Base-by-base conservation (phyloP, 805 yeast species). In the Zygosaccharomyces bailii region DNA sequence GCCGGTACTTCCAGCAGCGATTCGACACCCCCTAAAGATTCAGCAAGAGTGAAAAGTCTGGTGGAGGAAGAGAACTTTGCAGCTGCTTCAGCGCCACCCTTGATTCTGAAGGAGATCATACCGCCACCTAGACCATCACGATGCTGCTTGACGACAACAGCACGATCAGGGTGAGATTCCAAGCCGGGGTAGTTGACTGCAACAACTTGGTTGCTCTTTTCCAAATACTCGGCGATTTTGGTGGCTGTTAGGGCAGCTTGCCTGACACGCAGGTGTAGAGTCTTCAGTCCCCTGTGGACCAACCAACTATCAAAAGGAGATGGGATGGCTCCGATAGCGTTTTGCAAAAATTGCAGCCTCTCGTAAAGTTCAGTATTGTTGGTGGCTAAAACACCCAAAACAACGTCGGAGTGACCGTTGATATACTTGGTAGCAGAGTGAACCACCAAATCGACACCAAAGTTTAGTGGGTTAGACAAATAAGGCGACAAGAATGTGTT, bases 401-500 rank as follows among this genome's bases (percentile, higher is more conserved):
- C 93, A 17, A 87, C 95, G 62, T 87, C 96, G 19, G 95, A 85
- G 71, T 87, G 96, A 53, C 96, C 96, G 61, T 86, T 87, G 69
- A 87, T 81, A 73, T 85, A 88, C 69, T 87, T 87, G 60, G 96
- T 86, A 50, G 86, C 95, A 13, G 93, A 84, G 71, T 87, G 96
- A 35, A 85, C 84, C 39, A 87, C 95, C 49, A 86, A 78, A 60
- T 87, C 95, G 44, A 93, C 96, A 54, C 96, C 96, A 55, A 74
- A 81, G 51, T 68, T 71, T 63, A 87, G 75, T 53, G 96, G 96
- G 73, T 85, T 86, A 52, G 89, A 86, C 59, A 86, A 70, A 71
- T 86, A 86, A 59, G 95, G 95, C 13, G 93, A 84, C 62, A 86
- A 70, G 76, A 86, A 87, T 33, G 96, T 86, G 78, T 86, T 86